These are phyloP conservation scores for Xylaria sp. DNA, from an alignment of 2,329 filamentous ascomycete genomes.

Conservation along the genomic window DNA sequence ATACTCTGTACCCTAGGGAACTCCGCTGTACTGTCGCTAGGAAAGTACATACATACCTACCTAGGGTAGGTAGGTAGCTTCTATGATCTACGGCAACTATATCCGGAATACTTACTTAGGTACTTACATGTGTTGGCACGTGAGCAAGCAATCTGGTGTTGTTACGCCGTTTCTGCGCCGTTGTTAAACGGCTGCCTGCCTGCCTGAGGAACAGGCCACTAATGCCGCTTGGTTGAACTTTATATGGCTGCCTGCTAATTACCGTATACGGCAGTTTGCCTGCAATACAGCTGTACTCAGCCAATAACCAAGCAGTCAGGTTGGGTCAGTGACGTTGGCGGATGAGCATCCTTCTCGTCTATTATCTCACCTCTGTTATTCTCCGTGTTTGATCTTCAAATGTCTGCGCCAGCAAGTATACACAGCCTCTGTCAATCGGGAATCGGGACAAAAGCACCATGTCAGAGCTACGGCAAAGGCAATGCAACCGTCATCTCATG, in stretches of 20 bases:
- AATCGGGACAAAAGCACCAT: too few species aligned
- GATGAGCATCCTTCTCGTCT: slow-evolving; percentile 20
- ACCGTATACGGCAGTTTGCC: not conserved
- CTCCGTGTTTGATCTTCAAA: slow-evolving; percentile 28
- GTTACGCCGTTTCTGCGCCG: not conserved
- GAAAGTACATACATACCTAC: too few species aligned
- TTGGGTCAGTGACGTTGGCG: slow-evolving; percentile 5
- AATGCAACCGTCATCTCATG: slow-evolving; percentile 14
- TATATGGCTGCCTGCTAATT: slow-evolving; percentile 7
- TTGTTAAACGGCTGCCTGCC: slow-evolving; percentile 3
- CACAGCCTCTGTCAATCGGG: slow-evolving; percentile 18
- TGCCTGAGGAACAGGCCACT: not conserved
- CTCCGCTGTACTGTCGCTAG: not conserved
- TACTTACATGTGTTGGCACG: too few species aligned
- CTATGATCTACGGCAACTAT: too few species aligned
- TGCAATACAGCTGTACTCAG: not conserved
- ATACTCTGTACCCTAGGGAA: not conserved
- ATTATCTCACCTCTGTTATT: slow-evolving; percentile 16
- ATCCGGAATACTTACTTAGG: too few species aligned
- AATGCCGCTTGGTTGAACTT: slow-evolving; percentile 3
- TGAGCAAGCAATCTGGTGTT: not conserved
- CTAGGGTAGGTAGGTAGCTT: too few species aligned
- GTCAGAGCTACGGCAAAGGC: not conserved
- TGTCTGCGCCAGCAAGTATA: slow-evolving; percentile 1
- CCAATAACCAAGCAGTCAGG: not conserved